Evolutionary conservation across 179 eudicot genomes (phyloP).

Genomic region (Beta lomatogona): DNA sequence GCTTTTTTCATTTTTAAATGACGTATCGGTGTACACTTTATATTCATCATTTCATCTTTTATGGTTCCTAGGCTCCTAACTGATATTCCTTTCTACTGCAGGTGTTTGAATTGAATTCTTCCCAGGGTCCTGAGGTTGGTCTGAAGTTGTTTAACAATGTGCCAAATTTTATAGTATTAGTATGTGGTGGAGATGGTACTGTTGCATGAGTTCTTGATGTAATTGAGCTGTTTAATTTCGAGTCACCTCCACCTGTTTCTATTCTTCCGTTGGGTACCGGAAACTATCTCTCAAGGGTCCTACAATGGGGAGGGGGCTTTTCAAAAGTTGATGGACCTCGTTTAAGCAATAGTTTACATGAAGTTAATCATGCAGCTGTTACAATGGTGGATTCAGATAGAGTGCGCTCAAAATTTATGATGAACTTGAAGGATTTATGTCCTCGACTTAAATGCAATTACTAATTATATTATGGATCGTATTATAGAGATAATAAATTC

Average conservation of each 20-base stretch:
- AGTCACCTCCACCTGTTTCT: conserved; percentile 88
- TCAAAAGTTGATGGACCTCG: not conserved
- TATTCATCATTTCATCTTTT: no score
- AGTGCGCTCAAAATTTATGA: no score
- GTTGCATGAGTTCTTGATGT: conserved; percentile 93
- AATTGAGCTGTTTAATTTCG: conserved; percentile 66
- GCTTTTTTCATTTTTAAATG: no score
- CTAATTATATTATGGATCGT: no score
- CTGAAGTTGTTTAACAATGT: conserved; percentile 64
- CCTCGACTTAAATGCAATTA: no score
- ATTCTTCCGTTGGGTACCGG: conserved; percentile 86
- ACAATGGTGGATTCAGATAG: no score
- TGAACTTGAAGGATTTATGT: no score
- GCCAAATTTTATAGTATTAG: conserved; percentile 63
- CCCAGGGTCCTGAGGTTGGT: conserved; percentile 62
- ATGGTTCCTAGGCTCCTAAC: no score
- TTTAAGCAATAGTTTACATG: conserved; percentile 65
- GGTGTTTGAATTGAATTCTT: no score
- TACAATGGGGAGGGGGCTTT: conserved; percentile 79
- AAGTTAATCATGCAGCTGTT: conserved; percentile 43
- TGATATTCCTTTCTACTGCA: no score
- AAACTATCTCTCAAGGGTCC: conserved; percentile 84
- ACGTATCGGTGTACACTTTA: no score
- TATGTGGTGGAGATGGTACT: conserved; percentile 92
- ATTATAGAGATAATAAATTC: no score